Evolutionary conservation across 768 basidiomycete species (phyloP).

Genomic region (Amanita muscaria): DNA sequence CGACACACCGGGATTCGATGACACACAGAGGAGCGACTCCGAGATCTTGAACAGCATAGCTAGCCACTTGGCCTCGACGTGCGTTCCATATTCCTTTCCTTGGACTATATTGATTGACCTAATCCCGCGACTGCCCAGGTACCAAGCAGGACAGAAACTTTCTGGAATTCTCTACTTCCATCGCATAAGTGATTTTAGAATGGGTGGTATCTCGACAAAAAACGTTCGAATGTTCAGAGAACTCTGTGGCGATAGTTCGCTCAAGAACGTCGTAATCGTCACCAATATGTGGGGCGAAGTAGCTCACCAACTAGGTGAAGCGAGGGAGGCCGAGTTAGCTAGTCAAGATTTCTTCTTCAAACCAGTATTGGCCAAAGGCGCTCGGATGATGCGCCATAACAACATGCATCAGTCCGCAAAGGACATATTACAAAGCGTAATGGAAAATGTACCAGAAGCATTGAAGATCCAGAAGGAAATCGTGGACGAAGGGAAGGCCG

Average conservation of each 20-base stretch:
- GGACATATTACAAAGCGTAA: conserved; percentile 32
- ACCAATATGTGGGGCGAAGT: conserved; percentile 47
- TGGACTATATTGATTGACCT: too few relatives aligned
- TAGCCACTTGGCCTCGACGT: conserved; percentile 27
- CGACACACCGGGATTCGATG: conserved; percentile 57
- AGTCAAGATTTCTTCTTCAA: conserved; percentile 40
- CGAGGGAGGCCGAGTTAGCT: conserved; percentile 37
- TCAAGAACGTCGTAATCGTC: conserved; percentile 36
- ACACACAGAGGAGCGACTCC: conserved; percentile 38
- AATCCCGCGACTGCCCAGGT: too few relatives aligned
- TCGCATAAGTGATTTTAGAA: conserved; percentile 29
- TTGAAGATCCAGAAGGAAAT: conserved; percentile 50
- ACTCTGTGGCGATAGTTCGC: conserved; percentile 35
- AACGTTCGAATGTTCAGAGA: conserved; percentile 39
- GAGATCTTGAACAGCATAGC: conserved; percentile 44
- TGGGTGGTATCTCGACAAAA: conserved; percentile 30
- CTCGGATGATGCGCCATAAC: conserved; percentile 32
- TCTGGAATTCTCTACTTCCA: conserved; percentile 35
- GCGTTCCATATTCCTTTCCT: conserved; percentile 4
- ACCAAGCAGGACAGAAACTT: conserved; percentile 16
- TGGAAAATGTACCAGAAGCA: conserved; percentile 30
- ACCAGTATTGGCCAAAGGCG: conserved; percentile 40
- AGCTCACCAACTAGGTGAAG: conserved; percentile 25
- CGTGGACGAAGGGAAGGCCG: conserved; percentile 37
- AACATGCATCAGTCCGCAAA: conserved; percentile 33